A percentile compares a stretch with the other conserved stretches of the same genome.
Evolutionary conservation across 208 protist species (phyloP).

Genomic region (Wallacemonas sp.): DNA sequence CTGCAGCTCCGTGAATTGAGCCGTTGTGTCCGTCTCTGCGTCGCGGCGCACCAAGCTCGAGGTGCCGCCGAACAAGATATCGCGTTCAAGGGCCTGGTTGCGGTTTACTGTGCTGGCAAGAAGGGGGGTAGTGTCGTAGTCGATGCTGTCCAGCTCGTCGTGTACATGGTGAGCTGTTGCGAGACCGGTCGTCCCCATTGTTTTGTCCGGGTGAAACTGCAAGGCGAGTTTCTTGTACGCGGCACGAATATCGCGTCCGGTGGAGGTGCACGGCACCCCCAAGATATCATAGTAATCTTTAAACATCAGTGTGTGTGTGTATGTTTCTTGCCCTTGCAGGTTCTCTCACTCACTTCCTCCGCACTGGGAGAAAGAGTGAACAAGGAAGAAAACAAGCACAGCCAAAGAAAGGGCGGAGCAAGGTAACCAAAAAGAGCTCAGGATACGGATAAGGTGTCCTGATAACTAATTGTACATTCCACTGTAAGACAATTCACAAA

Average conservation of each 20-base stretch:
- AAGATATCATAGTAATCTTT: conserved; percentile 86
- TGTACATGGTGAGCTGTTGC: conserved; percentile 5
- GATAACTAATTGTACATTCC: too few species aligned
- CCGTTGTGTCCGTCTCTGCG: background rate
- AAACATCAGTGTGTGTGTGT: conserved; percentile 50
- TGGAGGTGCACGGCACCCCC: conserved; percentile 50
- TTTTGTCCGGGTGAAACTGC: conserved; percentile 71
- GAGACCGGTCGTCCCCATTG: background rate
- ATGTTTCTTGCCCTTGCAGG: too few species aligned
- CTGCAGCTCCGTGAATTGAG: conserved; percentile 65
- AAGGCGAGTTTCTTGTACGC: conserved; percentile 74
- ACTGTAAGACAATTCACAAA: too few species aligned
- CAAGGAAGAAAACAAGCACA: conserved; percentile 3
- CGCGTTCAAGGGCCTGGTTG: background rate
- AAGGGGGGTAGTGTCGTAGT: background rate
- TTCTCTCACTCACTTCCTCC: too few species aligned
- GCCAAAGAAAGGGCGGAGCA: conserved; percentile 4
- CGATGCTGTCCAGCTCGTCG: background rate
- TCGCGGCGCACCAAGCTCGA: background rate
- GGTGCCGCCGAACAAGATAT: conserved; percentile 14
- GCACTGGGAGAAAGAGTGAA: background rate
- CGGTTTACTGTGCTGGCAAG: background rate
- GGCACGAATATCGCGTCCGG: conserved; percentile 58
- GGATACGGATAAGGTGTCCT: too few species aligned
- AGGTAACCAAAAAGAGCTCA: background rate